Base-by-base conservation (phyloP, 805 yeast species). In the Millerago galiae region DNA sequence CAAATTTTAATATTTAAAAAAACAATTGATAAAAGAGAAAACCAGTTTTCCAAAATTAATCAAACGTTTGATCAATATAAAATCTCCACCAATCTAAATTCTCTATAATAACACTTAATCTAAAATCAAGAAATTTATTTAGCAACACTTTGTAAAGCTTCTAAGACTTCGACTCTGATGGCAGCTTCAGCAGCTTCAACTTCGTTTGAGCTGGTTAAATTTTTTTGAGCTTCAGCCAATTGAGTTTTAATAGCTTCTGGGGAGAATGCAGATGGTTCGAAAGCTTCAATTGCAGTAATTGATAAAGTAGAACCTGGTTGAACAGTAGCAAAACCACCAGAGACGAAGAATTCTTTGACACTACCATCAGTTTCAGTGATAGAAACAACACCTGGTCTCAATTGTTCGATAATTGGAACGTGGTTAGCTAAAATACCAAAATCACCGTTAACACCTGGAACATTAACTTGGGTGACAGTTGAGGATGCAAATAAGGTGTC, bases 371-470 rank as follows among this genome's bases (percentile, higher is more conserved):
- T 67, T 67, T 87, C 91, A 54, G 87, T 83, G 62, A 93, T 80
- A 68, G 90, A 96, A 59, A 93, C 83, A 49, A 93, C 76, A 68
- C 99, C 99, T 57, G 99, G 96, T 62, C 81, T 78, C 65, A 93
- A 81, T 76, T 93, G 95, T 73, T 93, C 98, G 52, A 91, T 88
- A 59, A 85, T 79, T 59, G 99, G 98, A 61, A 93, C 96, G 80
- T 93, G 99, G 74, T 87, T 83, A 58, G 98, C 96, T 63, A 93
- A 74, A 53, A 93, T 79, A 86, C 99, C 99, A 69, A 91, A 79
- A 63, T 86, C 95, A 66, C 99, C 99, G 54, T 93, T 81, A 60
- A 83, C 75, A 51, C 96, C 95, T 61, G 99, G 99, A 55, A 93
- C 75, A 73, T 93, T 93, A 56, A 93, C 98, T 75, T 93, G 88